Conservation (phyloP, 2,329 filamentous ascomycete genomes). For the Aspergillus carbonarius region DNA sequence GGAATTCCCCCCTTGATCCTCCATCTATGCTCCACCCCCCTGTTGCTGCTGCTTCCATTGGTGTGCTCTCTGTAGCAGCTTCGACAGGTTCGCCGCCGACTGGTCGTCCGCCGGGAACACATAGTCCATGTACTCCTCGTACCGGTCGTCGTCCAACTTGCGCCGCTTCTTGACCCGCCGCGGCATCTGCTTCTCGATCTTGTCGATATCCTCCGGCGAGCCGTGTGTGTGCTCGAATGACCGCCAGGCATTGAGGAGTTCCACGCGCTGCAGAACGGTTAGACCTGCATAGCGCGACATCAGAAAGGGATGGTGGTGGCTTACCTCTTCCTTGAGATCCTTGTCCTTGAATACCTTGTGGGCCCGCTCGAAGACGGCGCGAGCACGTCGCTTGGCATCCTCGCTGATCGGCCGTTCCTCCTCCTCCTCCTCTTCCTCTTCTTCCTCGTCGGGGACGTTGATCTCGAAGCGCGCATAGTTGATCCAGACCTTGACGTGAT, state of each 20-base stretch:
- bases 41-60: slow-evolving; percentile 76
- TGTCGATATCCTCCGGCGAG: slow-evolving; percentile 69
- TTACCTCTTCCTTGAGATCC: slow-evolving; percentile 81
- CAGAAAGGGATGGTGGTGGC: slow-evolving; percentile 15
- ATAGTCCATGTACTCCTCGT: slow-evolving; percentile 96
- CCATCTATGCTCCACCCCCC: slow-evolving; percentile 3
- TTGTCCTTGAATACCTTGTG: slow-evolving; percentile 84
- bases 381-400: slow-evolving; percentile 76
- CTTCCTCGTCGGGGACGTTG: slow-evolving; percentile 75
- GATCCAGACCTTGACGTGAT: slow-evolving; percentile 99
- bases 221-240: slow-evolving; percentile 89
- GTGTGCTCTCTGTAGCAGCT: slow-evolving; percentile 80
- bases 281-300: slow-evolving; percentile 23
- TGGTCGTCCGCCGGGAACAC: slow-evolving; percentile 95
- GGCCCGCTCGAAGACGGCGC: slow-evolving; percentile 80
- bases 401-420: slow-evolving; percentile 68
- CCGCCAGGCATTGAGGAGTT: slow-evolving; percentile 87
- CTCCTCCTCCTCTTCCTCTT: slow-evolving; percentile 62
- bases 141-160: slow-evolving; percentile 86
- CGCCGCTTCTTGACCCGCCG: slow-evolving; percentile 88
- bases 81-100: slow-evolving; percentile 77
- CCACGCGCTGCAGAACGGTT: slow-evolving; percentile 62
- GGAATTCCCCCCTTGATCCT: neutral
- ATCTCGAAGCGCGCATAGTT: slow-evolving; percentile 98
- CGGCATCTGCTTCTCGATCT: slow-evolving; percentile 91